Conservation (phyloP, 257 asterid genomes). For the Gynochthodes officinalis region DNA sequence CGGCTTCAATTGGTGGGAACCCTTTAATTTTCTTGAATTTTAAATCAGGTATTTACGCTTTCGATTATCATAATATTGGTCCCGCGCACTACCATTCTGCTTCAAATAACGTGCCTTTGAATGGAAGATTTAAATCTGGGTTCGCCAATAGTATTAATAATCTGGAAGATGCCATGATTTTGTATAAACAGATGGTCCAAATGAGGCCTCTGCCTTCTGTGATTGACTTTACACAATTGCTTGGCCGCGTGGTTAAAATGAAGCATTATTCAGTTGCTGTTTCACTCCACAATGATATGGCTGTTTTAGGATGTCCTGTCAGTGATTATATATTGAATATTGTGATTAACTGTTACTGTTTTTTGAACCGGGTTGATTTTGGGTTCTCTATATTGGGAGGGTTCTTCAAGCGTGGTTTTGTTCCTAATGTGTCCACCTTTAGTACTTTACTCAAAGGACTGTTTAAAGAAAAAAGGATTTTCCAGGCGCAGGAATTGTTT, state of each 20-base stretch:
- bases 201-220: constrained; percentile 28
- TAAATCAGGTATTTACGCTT: neutral
- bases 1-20: neutral
- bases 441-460: constrained; percentile 33
- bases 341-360: constrained; percentile 20
- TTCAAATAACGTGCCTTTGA: neutral
- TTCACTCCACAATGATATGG: constrained; percentile 7
- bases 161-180: constrained; percentile 21
- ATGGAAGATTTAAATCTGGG: constrained; percentile 8
- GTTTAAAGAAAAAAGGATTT: constrained; percentile 16
- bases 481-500: constrained; percentile 26
- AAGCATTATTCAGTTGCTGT: constrained; percentile 4
- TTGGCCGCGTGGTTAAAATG: neutral
- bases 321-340: constrained; percentile 9
- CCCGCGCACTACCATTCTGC: neutral
- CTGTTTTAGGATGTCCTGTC: constrained; percentile 1
- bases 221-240: constrained; percentile 13
- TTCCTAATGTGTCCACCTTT: constrained; percentile 16
- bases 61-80: neutral
- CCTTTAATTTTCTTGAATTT: neutral
- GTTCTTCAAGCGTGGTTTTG: constrained; percentile 29
- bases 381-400: constrained; percentile 28
- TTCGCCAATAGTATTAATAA: neutral
- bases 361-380: constrained; percentile 10
- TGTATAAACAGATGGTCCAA: constrained; percentile 26